Conservation (phyloP, 345 rosid genomes). For the Anastatica hierochuntica region DNA sequence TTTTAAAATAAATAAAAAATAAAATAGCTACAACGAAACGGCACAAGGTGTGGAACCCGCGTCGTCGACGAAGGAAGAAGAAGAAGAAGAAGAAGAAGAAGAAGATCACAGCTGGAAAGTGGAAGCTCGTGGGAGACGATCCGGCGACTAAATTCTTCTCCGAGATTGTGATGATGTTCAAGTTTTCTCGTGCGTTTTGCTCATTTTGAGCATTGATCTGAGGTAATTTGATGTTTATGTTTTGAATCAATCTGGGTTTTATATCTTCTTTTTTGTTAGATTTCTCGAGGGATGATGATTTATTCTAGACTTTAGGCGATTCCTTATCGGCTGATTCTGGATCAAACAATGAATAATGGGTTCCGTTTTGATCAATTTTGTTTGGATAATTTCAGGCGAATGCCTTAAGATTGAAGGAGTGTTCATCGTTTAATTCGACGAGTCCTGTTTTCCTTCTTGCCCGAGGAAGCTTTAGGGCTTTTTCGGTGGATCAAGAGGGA, state of each 20-base stretch:
- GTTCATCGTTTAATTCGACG: slow-evolving; percentile 10
- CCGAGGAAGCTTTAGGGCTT: slow-evolving; percentile 28
- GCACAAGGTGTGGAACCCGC: slow-evolving; percentile 32
- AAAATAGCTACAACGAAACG: slow-evolving; percentile 17
- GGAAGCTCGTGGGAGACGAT: too few species aligned
- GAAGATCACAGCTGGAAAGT: too few species aligned
- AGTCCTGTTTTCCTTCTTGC: slow-evolving; percentile 64
- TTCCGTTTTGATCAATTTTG: too few species aligned
- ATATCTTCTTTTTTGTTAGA: neutral
- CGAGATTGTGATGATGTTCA: too few species aligned
- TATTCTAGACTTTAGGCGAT: neutral
- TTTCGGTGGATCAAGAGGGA: slow-evolving; percentile 45
- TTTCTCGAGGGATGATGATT: neutral
- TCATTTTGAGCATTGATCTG: slow-evolving; percentile 16
- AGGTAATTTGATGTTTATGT: slow-evolving; percentile 10
- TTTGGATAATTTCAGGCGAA: slow-evolving; percentile 29
- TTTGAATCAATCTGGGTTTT: neutral
- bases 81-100: too few species aligned
- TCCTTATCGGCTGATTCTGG: neutral
- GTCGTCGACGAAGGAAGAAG: slow-evolving; percentile 2
- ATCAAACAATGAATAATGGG: neutral
- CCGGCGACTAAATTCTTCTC: slow-evolving; percentile 18
- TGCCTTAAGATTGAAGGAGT: slow-evolving; percentile 21
- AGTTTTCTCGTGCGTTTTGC: neutral
- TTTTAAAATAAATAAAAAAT: neutral